Conservation (phyloP, 1,139 yeast species). For the Groenewaldozyma sp. region DNA sequence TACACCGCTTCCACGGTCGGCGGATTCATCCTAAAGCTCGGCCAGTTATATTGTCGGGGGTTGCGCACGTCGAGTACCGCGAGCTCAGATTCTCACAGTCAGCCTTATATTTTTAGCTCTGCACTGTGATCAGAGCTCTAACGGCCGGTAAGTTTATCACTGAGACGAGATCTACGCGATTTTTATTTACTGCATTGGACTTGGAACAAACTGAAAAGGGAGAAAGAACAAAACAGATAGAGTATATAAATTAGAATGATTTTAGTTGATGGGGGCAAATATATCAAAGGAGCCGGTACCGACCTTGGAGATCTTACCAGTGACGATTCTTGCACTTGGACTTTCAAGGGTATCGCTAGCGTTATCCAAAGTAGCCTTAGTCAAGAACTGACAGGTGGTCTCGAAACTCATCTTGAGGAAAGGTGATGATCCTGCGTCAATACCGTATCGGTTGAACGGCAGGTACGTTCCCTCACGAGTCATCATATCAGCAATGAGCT, state of each 20-base stretch:
- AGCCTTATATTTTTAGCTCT: too few species aligned
- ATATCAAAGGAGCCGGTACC: conserved; percentile 97
- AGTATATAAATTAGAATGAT: too few species aligned
- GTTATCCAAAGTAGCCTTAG: conserved; percentile 90
- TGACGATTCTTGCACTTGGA: conserved; percentile 91
- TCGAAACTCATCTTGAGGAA: conserved; percentile 99
- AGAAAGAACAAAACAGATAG: too few species aligned
- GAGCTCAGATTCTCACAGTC: too few species aligned
- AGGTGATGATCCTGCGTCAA: conserved; percentile 89
- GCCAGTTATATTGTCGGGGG: too few species aligned
- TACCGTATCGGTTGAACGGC: conserved; percentile 97
- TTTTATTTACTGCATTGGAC: too few species aligned
- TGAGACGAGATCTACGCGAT: too few species aligned
- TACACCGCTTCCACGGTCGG: conserved; percentile 51
- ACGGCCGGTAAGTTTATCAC: too few species aligned
- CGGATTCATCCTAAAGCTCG: conserved; percentile 1
- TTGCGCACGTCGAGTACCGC: too few species aligned
- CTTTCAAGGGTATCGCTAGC: conserved; percentile 81
- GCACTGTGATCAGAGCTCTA: too few species aligned
- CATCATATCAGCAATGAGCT: conserved; percentile 97
- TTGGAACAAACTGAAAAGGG: too few species aligned
- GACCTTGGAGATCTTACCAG: conserved; percentile 83
- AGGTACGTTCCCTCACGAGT: conserved; percentile 95
- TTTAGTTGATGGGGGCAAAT: conserved; percentile 11
- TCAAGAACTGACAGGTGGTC: conserved; percentile 94